Conservation (phyloP, 2,329 filamentous ascomycete genomes). For the Paramyrothecium roridum region DNA sequence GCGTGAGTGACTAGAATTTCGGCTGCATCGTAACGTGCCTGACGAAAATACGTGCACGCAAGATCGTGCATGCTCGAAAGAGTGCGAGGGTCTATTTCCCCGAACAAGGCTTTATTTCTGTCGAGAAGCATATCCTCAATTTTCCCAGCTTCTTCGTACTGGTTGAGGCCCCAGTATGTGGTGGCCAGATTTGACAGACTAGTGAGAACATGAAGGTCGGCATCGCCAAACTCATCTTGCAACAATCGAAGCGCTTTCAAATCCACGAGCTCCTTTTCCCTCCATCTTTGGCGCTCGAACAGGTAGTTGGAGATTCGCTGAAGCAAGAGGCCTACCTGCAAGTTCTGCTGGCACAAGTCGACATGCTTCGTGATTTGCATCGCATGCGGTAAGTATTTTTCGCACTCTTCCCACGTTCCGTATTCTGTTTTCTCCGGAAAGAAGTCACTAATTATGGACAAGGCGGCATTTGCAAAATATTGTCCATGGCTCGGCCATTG, state of each 20-base stretch:
- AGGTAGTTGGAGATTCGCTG: conserved; percentile 15
- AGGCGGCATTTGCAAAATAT: conserved; percentile 9
- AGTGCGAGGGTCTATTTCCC: background rate
- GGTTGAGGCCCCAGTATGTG: background rate
- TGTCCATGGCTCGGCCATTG: too few relatives aligned
- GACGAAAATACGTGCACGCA: background rate
- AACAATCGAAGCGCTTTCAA: background rate
- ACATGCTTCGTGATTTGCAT: conserved; percentile 18
- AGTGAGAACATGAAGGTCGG: background rate
- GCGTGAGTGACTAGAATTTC: background rate
- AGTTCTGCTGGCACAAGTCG: conserved; percentile 9
- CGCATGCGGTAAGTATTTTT: conserved; percentile 23
- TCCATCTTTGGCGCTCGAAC: conserved; percentile 13
- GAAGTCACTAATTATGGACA: conserved; percentile 11
- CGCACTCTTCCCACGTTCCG: conserved; percentile 15
- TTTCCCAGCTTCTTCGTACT: background rate
- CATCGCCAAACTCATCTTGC: background rate
- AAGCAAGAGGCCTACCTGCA: conserved; percentile 9
- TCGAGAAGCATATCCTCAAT: background rate
- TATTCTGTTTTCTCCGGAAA: conserved; percentile 12
- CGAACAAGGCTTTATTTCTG: background rate
- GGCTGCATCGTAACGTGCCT: background rate
- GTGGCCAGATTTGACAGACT: background rate
- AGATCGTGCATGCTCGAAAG: background rate
- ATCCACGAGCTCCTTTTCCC: background rate